phyloP scores from a whole-genome alignment of 192 early-diverging fungal genomes.

The Haplosporangium gracile region DNA sequence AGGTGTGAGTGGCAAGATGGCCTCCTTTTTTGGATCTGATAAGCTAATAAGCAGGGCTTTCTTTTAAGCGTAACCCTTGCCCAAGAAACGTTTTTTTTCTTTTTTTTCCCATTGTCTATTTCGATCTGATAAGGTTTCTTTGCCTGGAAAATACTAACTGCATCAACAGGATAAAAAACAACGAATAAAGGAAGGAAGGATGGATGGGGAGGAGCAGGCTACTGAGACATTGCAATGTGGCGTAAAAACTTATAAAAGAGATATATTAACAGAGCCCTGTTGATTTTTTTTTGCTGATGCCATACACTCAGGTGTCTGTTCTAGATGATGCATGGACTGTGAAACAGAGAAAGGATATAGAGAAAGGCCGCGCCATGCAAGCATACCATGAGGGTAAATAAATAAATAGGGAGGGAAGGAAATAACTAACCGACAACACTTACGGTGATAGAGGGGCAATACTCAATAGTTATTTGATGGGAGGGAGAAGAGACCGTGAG shows the following conservation, averaged over 20 bases:
- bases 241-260: background rate
- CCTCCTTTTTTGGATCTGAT: no score
- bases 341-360: background rate
- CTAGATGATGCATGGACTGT: background rate
- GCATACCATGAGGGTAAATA: background rate
- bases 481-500: background rate
- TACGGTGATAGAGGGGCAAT: background rate
- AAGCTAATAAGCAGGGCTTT: no score
- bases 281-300: background rate
- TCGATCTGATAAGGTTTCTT: no score
- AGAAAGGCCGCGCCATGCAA: background rate
- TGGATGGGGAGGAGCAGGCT: background rate
- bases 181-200: no score
- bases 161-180: no score
- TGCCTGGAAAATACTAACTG: no score
- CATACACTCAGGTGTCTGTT: background rate
- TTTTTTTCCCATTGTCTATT: no score
- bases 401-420: background rate
- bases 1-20: no score
- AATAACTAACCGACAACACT: background rate
- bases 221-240: slow-evolving; percentile 9
- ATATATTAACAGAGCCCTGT: background rate
- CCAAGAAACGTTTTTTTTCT: no score
- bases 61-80: no score
- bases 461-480: background rate